Evolutionary conservation across 1,139 yeast genomes (phyloP), one percentile per base, ranked within the genome.

Genomic region (Saccharomyces hybrid): DNA sequence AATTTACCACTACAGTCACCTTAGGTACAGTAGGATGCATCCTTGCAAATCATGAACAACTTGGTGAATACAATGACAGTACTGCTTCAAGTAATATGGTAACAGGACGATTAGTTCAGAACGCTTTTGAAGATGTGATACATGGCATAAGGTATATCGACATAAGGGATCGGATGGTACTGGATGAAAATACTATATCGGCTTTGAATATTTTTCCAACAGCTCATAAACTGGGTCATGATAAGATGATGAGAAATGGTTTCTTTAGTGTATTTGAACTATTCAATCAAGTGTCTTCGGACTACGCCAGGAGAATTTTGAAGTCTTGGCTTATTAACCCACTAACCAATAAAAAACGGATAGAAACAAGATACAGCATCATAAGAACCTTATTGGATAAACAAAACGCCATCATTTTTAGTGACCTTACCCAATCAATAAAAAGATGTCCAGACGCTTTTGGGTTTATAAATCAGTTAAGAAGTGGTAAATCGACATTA

Each of bases 261-360:
- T 52, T 38, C 46, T 57, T 54, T 4, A 66, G 71, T 2, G 47
- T 72, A 1, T 62, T 58, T 14, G 67, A 67, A 11, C 51, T 72
- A 11, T 51, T 74, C 5, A 58, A 65, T 50, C 60, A 62, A 25
- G 69, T 73, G 1, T 64, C 65, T 5, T 65, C 77, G 0, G 61
- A 61, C 2, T 58, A 67, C 11, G 75, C 78, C 0, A 62, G 63
- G 34, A 57, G 59, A 14, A 53, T 73, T 3, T 56, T 76, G 41
- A 65, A 61, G 42, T 61, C 64, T 5, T 74, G 76, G 75, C 57
- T 76, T 14, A 52, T 67, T 16, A 67, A 70, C 42, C 79, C 79
- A 0, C 59, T 73, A 3, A 59, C 64, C 2, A 60, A 71, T 30
- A 51, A 63, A 2, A 52, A 54, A 0, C 48, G 57, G 9, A 69